phyloP scores from a whole-genome alignment of 768 basidiomycete species.

The Lactarius indigo region DNA sequence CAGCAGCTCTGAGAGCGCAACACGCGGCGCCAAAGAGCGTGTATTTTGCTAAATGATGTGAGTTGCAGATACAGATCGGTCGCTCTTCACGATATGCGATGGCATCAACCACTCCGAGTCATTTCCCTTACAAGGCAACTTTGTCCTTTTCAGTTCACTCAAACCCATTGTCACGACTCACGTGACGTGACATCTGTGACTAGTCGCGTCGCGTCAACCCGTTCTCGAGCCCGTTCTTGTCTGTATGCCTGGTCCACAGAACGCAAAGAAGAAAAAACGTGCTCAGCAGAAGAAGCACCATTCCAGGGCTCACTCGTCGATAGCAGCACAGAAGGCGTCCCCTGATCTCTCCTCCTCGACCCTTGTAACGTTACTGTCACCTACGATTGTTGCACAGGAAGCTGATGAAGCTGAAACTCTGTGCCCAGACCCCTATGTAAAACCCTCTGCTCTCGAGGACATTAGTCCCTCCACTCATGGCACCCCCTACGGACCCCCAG shows the following conservation, averaged over 20 bases:
- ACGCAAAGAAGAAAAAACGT: conserved; percentile 46
- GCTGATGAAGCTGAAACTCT: conserved; percentile 14
- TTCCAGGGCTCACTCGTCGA: conserved; percentile 13
- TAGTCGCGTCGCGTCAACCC: conserved; percentile 6
- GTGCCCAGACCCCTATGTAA: background rate
- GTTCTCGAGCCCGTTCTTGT: background rate
- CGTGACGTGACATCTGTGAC: background rate
- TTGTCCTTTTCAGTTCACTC: background rate
- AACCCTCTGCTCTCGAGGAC: background rate
- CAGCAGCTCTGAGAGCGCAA: conserved; percentile 24
- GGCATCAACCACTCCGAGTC: background rate
- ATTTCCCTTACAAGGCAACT: conserved; percentile 11
- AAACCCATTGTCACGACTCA: background rate
- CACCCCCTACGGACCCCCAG: conserved; percentile 6
- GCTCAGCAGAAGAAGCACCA: conserved; percentile 34
- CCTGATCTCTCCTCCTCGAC: conserved; percentile 1
- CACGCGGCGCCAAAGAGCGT: conserved; percentile 20
- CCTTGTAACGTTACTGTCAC: background rate
- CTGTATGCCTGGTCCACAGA: conserved; percentile 61
- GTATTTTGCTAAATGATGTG: conserved; percentile 15
- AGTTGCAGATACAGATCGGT: conserved; percentile 17
- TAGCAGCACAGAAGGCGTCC: background rate
- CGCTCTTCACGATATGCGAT: background rate
- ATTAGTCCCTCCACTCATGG: background rate
- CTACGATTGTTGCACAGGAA: background rate